phyloP scores from a whole-genome alignment of 129 eudicot species.

The Deinandra increscens region DNA sequence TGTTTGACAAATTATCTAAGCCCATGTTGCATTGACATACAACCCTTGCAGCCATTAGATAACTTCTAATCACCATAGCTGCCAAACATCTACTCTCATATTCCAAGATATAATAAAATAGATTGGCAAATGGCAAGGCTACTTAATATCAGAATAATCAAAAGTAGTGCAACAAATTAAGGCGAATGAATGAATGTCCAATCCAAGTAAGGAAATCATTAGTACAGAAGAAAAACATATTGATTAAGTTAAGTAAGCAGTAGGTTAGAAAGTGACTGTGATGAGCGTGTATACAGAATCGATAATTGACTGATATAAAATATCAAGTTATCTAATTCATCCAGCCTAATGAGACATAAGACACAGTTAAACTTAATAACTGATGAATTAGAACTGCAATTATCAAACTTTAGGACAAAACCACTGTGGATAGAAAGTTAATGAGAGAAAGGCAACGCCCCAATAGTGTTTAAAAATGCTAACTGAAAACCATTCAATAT shows the following conservation, averaged over 20 bases:
- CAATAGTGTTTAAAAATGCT: not conserved
- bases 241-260: not conserved
- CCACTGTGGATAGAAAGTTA: not conserved
- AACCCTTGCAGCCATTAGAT: not conserved
- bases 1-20: not conserved
- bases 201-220: constrained; percentile 4
- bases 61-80: not conserved
- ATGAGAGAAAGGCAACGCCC: not conserved
- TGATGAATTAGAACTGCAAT: not conserved
- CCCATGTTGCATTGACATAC: not conserved
- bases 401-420: not conserved
- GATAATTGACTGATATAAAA: not conserved
- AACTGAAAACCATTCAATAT: not conserved
- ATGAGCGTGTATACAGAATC: not conserved
- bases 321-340: not conserved
- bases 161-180: constrained; percentile 11
- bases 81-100: not conserved
- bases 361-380: not conserved
- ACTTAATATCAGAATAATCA: not conserved
- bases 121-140: constrained; percentile 8
- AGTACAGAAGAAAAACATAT: constrained; percentile 6
- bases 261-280: not conserved
- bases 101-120: constrained; percentile 1
- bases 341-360: not conserved
- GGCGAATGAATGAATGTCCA: not conserved